Evolutionary conservation across 2,329 filamentous ascomycete genomes (phyloP), one percentile per base, ranked within the genome.

Genomic region (Laburnicola sp.): DNA sequence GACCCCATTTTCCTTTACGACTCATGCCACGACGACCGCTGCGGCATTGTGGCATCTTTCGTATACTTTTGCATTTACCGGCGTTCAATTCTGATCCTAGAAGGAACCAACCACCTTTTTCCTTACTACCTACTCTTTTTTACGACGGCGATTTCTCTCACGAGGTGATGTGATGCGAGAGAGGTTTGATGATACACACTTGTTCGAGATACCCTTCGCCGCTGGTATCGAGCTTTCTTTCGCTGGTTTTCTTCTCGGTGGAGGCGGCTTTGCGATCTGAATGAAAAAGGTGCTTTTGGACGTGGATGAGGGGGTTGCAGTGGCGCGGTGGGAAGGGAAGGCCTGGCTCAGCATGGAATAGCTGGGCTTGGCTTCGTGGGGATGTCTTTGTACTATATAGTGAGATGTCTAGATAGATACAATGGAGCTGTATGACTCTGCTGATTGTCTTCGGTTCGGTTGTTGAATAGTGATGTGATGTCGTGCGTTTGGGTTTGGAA

Each of bases 201-300:
- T 62, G 62, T 69, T 65, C 63, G 65, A 68, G 64, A 69, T 70
- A 69, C 65, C 66, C 64, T 55, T 54, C 57, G 51, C 60, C 58
- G 64, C 65, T 66, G 66, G 65, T 53, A 57, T 69, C 65, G 66
- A 63, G 68, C 65, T 63, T 69, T 59, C 63, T 49, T 66, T 69
- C 66, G 57, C 54, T 49, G 59, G 43, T 58, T 49, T 45, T 53
- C 45, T 45, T 28, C 41, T 47, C 47, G 43, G 26, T 51, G 34
- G 43, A 31, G 43, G 34, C 30, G n/a, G 30, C n/a, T 35, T 53
- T 48, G 25, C 28, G 38, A 30, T 43, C 11, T 16, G 41, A 11
- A 26, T 10, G 7, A 31, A 34, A 21, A 37, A 6, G 35, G 41
- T 34, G 25, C 16, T 9, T 11, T 45, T 34, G 31, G 31, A 11